Evolutionary conservation across 1,284 basidiomycete species (phyloP).

Genomic region (Agaricales sp.): DNA sequence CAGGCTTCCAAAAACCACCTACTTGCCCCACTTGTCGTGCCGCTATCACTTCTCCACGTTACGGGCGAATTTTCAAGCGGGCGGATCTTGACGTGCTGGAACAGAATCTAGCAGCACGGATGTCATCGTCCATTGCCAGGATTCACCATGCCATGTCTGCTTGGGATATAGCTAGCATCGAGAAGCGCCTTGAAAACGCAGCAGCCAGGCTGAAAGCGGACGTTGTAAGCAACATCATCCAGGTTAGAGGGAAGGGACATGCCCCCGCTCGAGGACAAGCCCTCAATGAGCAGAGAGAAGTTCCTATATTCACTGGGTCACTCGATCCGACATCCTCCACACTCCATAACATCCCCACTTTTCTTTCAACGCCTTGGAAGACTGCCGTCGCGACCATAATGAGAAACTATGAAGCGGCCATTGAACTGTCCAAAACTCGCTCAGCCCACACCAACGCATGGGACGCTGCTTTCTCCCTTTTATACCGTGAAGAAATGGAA

Average conservation of each 20-base stretch:
- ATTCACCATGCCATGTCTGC: not conserved
- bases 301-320: conserved; percentile 11
- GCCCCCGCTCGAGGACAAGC: conserved; percentile 10
- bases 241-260: conserved; percentile 6
- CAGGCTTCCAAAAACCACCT: conserved; percentile 33
- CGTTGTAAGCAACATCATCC: not conserved
- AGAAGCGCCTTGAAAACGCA: not conserved
- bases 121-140: conserved; percentile 30
- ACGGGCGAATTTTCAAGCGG: conserved; percentile 51
- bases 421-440: conserved; percentile 27
- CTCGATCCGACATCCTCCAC: conserved; percentile 16
- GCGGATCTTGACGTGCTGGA: conserved; percentile 56
- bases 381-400: conserved; percentile 20
- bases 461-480: conserved; percentile 37
- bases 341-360: conserved; percentile 21
- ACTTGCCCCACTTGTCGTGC: conserved; percentile 47
- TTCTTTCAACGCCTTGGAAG: conserved; percentile 26
- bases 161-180: not conserved
- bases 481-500: conserved; percentile 38
- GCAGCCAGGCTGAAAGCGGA: not conserved
- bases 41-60: conserved; percentile 41
- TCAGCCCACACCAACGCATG: conserved; percentile 42
- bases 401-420: conserved; percentile 24
- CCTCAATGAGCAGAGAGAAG: conserved; percentile 9
- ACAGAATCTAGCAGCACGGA: conserved; percentile 42